A percentile compares a stretch with the other conserved stretches of the same genome.
These are phyloP conservation scores for Rossbeevera mucosa DNA, from an alignment of 768 basidiomycete species.

Conservation along the genomic window DNA sequence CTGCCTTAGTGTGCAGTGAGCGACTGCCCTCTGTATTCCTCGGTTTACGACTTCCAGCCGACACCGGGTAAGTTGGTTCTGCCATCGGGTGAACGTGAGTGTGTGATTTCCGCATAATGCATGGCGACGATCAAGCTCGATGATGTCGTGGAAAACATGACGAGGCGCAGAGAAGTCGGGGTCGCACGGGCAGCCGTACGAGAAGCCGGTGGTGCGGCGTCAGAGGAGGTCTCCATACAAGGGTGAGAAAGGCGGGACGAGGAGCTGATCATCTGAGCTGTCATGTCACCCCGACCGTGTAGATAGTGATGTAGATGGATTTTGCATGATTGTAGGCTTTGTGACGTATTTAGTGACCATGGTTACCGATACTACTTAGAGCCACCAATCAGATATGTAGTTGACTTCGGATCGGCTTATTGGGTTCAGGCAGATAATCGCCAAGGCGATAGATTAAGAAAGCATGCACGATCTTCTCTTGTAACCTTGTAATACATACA, in stretches of 20 bases:
- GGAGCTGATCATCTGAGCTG: not conserved
- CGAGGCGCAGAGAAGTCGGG: not conserved
- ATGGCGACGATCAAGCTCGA: not conserved
- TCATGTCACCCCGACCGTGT: not conserved
- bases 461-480: not conserved
- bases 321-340: not conserved
- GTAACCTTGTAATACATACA: not conserved
- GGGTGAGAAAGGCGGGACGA: not conserved
- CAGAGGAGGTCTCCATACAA: not conserved
- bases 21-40: too few relatives aligned
- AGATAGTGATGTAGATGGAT: not conserved
- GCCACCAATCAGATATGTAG: not conserved
- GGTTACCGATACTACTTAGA: not conserved
- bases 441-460: not conserved
- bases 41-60: too few relatives aligned
- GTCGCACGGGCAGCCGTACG: not conserved
- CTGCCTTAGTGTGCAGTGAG: too few relatives aligned
- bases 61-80: too few relatives aligned
- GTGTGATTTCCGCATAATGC: not conserved
- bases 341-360: not conserved
- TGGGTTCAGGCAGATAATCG: not conserved
- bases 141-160: not conserved
- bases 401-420: not conserved
- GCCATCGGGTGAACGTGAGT: not conserved
- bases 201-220: not conserved